Evolutionary conservation across 192 early-diverging fungal genomes (phyloP).

Genomic region (Lobosporangium transversale): DNA sequence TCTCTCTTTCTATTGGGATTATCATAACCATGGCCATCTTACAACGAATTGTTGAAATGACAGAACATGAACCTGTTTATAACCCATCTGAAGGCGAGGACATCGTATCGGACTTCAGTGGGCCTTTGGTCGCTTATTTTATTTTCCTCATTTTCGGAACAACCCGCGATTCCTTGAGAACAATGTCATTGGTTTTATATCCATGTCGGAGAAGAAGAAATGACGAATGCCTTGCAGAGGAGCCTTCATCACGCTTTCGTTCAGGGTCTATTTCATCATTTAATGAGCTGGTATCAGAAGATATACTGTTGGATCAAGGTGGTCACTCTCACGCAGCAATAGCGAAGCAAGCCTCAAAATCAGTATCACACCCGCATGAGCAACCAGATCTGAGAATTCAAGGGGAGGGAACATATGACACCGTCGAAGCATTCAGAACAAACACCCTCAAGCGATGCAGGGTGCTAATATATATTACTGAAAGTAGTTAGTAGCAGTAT

Average conservation of each 20-base stretch:
- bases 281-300: background rate
- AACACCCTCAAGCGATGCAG: too few relatives aligned
- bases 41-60: background rate
- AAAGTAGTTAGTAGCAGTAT: too few relatives aligned
- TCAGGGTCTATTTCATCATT: background rate
- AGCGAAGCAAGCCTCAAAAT: too few relatives aligned
- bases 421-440: too few relatives aligned
- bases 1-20: slow-evolving; percentile 15
- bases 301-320: background rate
- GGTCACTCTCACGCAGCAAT: too few relatives aligned
- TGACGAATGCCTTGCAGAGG: background rate
- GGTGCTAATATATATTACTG: too few relatives aligned
- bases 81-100: background rate
- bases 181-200: background rate
- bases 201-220: background rate
- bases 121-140: slow-evolving; percentile 14
- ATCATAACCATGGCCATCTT: slow-evolving; percentile 21
- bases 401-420: too few relatives aligned
- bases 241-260: too few relatives aligned
- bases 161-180: slow-evolving; percentile 9
- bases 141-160: slow-evolving; percentile 41
- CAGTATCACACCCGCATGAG: too few relatives aligned
- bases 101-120: slow-evolving; percentile 28
- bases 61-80: background rate
- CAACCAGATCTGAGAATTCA: too few relatives aligned